Conservation (phyloP, 768 basidiomycete species). For the Exidia glandulosa region DNA sequence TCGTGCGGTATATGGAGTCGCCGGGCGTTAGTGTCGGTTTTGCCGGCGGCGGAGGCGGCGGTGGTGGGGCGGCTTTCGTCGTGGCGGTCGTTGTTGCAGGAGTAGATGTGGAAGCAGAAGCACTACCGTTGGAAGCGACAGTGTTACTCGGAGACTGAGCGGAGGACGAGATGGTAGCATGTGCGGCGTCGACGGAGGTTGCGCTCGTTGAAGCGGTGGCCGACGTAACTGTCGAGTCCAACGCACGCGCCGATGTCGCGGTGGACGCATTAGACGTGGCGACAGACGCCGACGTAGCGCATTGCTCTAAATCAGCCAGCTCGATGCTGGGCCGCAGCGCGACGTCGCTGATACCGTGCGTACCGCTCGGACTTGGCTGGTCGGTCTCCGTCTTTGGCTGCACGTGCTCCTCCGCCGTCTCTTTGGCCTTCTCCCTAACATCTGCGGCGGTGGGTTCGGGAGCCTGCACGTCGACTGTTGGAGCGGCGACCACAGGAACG, state of each 20-base stretch:
- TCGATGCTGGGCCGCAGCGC: background rate
- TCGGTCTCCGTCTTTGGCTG: background rate
- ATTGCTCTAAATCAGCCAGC: background rate
- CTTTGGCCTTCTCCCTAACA: background rate
- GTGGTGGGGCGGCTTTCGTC: slow-evolving; percentile 4
- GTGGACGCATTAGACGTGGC: background rate
- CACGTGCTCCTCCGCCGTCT: background rate
- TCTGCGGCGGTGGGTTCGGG: background rate
- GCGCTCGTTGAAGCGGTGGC: background rate
- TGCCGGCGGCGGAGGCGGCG: slow-evolving; percentile 1
- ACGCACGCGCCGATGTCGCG: background rate
- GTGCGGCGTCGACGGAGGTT: background rate
- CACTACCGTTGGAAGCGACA: slow-evolving; percentile 1
- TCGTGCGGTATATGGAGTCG: slow-evolving; percentile 92
- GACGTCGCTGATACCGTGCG: background rate
- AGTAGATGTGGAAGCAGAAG: slow-evolving; percentile 9
- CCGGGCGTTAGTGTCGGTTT: slow-evolving; percentile 30
- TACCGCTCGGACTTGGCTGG: too few relatives aligned
- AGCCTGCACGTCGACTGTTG: background rate
- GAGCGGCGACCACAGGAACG: background rate
- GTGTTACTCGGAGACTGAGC: background rate
- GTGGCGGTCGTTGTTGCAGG: slow-evolving; percentile 13
- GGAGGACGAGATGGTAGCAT: background rate
- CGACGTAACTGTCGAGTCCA: too few relatives aligned
- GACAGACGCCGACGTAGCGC: background rate